phyloP scores from a whole-genome alignment of 306 rosid species.

The Inga leiocalycina region DNA sequence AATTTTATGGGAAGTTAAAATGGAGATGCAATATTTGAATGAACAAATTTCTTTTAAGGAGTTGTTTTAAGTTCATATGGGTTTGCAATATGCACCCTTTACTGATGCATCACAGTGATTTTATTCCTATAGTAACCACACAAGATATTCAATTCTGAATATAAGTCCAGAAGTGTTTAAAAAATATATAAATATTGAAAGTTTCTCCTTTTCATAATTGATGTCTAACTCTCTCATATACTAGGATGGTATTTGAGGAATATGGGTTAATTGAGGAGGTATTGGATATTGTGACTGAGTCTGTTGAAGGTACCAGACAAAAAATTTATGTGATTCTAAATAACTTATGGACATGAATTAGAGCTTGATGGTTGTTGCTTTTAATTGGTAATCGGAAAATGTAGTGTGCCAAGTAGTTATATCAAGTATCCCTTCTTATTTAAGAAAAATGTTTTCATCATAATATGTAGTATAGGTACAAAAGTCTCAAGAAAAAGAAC shows the following conservation, averaged over 20 bases:
- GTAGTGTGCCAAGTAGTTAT: constrained; percentile 8
- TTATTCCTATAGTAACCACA: neutral
- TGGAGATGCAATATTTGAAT: constrained; percentile 24
- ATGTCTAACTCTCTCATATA: too few species aligned
- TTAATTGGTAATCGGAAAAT: too few species aligned
- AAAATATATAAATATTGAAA: constrained; percentile 16
- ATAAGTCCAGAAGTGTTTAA: constrained; percentile 11
- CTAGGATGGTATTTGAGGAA: too few species aligned
- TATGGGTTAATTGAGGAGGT: too few species aligned
- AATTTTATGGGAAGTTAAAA: constrained; percentile 62
- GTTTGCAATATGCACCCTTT: constrained; percentile 13
- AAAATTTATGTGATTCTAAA: too few species aligned
- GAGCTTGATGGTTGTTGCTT: too few species aligned
- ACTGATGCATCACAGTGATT: constrained; percentile 10
- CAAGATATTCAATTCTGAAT: constrained; percentile 13
- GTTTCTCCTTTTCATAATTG: neutral
- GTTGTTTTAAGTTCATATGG: neutral
- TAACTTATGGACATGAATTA: too few species aligned
- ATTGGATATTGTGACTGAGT: too few species aligned
- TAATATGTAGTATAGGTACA: constrained; percentile 69
- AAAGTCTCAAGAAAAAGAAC: constrained; percentile 61
- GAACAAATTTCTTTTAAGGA: neutral
- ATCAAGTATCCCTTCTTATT: constrained; percentile 27
- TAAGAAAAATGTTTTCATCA: constrained; percentile 24
- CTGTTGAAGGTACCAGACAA: too few species aligned